phyloP scores from a whole-genome alignment of 139 green algal genomes.

The Picochlorum sp. region DNA sequence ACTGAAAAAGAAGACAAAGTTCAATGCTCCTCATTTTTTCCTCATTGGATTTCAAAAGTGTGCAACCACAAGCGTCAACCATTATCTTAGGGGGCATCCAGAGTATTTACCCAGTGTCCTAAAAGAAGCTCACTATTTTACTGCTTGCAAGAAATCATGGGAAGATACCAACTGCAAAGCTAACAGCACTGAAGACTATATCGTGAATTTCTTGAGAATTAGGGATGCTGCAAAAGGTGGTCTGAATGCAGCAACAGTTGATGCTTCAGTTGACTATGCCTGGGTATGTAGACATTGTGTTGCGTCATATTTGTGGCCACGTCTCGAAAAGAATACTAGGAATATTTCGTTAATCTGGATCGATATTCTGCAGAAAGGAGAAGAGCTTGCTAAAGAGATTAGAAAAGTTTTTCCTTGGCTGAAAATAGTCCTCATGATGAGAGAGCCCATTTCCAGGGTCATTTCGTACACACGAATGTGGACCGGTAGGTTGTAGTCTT shows the following conservation, averaged over 20 bases:
- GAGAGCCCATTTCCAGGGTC: slow-evolving; percentile 2
- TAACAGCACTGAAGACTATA: background rate
- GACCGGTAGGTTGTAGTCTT: no score
- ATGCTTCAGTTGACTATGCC: slow-evolving; percentile 3
- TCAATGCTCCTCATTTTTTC: slow-evolving; percentile 5
- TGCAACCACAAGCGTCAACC: slow-evolving; percentile 1
- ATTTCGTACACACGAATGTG: slow-evolving; percentile 7
- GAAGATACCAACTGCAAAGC: slow-evolving; percentile 3
- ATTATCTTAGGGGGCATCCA: background rate
- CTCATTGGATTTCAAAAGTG: slow-evolving; percentile 4
- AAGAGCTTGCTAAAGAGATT: background rate
- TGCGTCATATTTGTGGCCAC: no score
- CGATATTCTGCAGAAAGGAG: no score
- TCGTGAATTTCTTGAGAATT: slow-evolving; percentile 1
- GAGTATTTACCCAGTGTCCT: background rate
- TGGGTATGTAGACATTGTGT: no score
- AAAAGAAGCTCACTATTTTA: slow-evolving; percentile 5
- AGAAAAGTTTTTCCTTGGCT: slow-evolving; percentile 5
- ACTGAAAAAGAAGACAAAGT: background rate
- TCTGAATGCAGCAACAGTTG: background rate
- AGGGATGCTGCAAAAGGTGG: background rate
- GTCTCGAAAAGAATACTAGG: no score
- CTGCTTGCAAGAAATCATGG: slow-evolving; percentile 1
- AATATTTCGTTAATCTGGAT: no score
- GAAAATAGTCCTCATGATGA: slow-evolving; percentile 7